Evolutionary conservation across 495 filamentous ascomycete genomes (phyloP), one percentile per base, ranked within the genome.

Genomic region (Penicillium nucicola): DNA sequence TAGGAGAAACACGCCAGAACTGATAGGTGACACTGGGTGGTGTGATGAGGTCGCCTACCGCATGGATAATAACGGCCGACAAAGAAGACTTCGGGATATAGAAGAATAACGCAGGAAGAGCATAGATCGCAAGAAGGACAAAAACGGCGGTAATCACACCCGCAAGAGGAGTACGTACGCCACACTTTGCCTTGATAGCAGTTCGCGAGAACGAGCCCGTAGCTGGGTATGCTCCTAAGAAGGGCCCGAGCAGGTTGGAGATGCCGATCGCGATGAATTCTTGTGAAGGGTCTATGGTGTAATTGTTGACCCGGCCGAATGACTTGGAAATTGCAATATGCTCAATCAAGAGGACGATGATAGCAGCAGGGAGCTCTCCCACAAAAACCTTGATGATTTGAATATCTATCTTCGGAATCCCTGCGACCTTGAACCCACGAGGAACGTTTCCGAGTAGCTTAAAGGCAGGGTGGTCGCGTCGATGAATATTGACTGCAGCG

Each of bases 291-390:
- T 96, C 82, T 67, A 97, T 96, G n/a, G 83, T 88, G 67, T 97
- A 97, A 69, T 96, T 96, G 72, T 96, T 95, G 59, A 96, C 78
- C 30, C 92, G 80, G 6, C 92, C 92, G 55, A 97, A 97, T 0
- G 92, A 96, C 66, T 97, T 97, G n/a, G 90, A 89, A 50, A 97
- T 97, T 12, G 92, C 86, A 53, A 92, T 90, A 59, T 92, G 88
- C 63, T 97, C 92, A 56, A 97, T 96, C 25, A 96, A 75, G 32
- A 96, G 72, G 9, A 97, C 92, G 56, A 97, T 95, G 39, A 96
- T 85, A 0, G 85, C 80, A 11, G 84, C 85, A 0, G 89, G 89
- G 0, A 95, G 69, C 35, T 88, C 67, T 30, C 65, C 65, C 10
- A 76, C 69, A 61, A 90, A 88, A 3, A 78, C 57, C 5, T 60